Evolutionary conservation across 805 yeast genomes (phyloP), one percentile per base, ranked within the genome.

Genomic region (Hermanozyma aechmeae): DNA sequence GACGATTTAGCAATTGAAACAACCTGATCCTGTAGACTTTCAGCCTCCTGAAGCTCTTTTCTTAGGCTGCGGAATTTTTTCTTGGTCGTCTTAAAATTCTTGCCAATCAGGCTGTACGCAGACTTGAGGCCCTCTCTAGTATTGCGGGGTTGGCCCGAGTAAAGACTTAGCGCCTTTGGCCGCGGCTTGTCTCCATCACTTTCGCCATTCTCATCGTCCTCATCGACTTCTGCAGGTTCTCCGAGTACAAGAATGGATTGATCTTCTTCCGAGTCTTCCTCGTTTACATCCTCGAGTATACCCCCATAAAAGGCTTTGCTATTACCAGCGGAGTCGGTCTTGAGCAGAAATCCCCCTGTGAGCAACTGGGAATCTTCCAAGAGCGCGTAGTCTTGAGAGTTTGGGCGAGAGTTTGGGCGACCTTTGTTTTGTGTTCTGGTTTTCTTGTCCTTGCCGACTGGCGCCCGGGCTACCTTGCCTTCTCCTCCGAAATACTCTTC

Each of bases 131-230:
- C 97, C 39, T 78, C 78, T 36, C 69, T 72, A 15, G 82, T 50
- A 31, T 69, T 73, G 9, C 58, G 58, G 0, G 97, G 97, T 48
- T 84, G 96, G 46, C 83, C 74, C 1, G 95, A 84, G 51, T 86
- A 85, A 13, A 81, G 61, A 55, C 93, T 82, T 4, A 80, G 65
- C 12, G 53, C 28, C 33, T 58, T 60, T 31, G 47, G 37, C 13
- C 39, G 41, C 15, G 48, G 10, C 6, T 27, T 28, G 4, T 30
- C 42, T 2, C 25, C 18, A 5, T 37, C 45, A 37, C 28, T 37
- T 13, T 27, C 38, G 15, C 48, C 51, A 8, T 36, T 36, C n/a
- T 42, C 48, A n/a, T 46, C 46, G 3, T 41, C 50, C 5, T 54
- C 60, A 28, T 55, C 61, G 12, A 57, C 33, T 12, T 52, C 58